A percentile compares a stretch with the other conserved stretches of the same genome.
Conservation (phyloP, 768 basidiomycete genomes). For the Suillus luteus region DNA sequence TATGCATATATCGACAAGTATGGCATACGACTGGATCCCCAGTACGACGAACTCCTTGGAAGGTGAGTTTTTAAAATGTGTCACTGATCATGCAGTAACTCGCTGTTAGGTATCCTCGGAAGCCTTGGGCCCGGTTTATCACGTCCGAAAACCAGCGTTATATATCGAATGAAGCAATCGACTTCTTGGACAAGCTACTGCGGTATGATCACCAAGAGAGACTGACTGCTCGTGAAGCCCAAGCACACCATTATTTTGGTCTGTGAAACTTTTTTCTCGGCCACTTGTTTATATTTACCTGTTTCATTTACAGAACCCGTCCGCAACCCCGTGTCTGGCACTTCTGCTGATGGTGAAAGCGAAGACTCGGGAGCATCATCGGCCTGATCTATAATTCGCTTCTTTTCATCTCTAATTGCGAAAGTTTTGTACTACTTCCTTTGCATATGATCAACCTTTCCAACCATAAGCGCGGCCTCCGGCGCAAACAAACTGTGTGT, state of each 20-base stretch:
- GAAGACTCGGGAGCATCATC: slow-evolving; percentile 45
- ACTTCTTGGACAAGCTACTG: slow-evolving; percentile 92
- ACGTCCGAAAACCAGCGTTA: slow-evolving; percentile 95
- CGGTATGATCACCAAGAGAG: slow-evolving; percentile 98
- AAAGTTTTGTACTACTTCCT: slow-evolving; percentile 35
- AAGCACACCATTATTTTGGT: slow-evolving; percentile 94
- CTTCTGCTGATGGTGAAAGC: slow-evolving; percentile 61
- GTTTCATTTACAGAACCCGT: slow-evolving; percentile 60
- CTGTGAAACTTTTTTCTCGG: slow-evolving; percentile 21
- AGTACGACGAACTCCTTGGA: slow-evolving; percentile 93
- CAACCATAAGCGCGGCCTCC: slow-evolving; percentile 4
- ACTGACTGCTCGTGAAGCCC: slow-evolving; percentile 91
- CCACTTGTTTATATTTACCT: slow-evolving; percentile 18
- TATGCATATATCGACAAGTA: slow-evolving; percentile 94
- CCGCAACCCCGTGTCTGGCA: slow-evolving; percentile 46
- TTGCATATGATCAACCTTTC: slow-evolving; percentile 32
- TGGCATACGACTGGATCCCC: slow-evolving; percentile 92
- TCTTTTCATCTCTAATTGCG: slow-evolving; percentile 27
- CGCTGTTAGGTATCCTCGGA: slow-evolving; percentile 75
- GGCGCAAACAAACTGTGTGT: slow-evolving; percentile 24
- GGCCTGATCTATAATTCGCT: slow-evolving; percentile 28
- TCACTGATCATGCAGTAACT: slow-evolving; percentile 13
- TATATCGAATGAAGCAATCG: slow-evolving; percentile 96
- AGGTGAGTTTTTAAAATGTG: slow-evolving; percentile 46
- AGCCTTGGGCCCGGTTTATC: slow-evolving; percentile 94